Base-by-base conservation (phyloP, 345 rosid species). In the Balakata baccata region DNA sequence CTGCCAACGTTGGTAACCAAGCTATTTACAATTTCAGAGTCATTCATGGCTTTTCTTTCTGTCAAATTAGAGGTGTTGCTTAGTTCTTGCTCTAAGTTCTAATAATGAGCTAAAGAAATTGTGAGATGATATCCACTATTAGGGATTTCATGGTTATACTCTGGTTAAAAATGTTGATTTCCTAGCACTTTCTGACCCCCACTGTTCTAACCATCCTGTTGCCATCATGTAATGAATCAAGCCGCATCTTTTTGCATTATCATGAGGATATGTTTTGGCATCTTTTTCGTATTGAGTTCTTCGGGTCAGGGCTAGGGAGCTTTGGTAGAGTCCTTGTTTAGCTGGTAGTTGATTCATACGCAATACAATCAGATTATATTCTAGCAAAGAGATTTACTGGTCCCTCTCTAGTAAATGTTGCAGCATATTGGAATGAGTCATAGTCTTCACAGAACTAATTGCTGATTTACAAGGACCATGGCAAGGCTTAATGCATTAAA, bases 1-100 rank as follows among this genome's bases (percentile, higher is more conserved):
- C 99, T 41, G 99, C 96, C 78, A 89, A 87, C 88, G 99, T 95
- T 81, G 91, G 99, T 86, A 23, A 25, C 60, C 46, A 20, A 17
- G 17, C n/a, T 51, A 12, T 58, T 29, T 68, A 47, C 47, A 11
- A 69, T 20, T 45, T 69, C 53, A 29, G 34, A 29, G 34, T 29
- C 34, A 29, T 29, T 29, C 34, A 29, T n/a, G n/a, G 41, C 66
- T 17, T 23, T 18, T 67, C 45, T 38, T 68, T 2, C 34, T 29
- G 34, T 29, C 34, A n/a, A n/a, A n/a, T n/a, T n/a, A n/a, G n/a
- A n/a, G n/a, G n/a, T n/a, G n/a, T n/a, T 29, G 34, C 34, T 29
- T 29, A 29, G 34, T 29, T 29, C 34, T 29, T 29, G 34, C 34
- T 29, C 34, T 29, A 29, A 29, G 2, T 29, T 29, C 34, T 29